phyloP scores from a whole-genome alignment of 192 early-diverging fungal species.

The Nowakowskiella sp. region DNA sequence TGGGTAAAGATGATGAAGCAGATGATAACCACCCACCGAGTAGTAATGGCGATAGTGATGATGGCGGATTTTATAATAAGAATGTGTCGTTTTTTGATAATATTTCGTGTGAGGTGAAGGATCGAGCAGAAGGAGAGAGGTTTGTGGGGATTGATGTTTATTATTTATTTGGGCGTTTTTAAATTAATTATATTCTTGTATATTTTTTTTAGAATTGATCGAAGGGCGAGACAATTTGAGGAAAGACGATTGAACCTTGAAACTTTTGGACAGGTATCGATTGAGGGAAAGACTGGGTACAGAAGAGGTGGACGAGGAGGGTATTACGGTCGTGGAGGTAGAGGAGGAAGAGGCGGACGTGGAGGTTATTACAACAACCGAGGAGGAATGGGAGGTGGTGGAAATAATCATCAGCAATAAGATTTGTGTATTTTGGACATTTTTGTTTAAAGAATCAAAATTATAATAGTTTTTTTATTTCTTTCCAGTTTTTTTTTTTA shows the following conservation, averaged over 20 bases:
- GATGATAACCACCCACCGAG: constrained; percentile 16
- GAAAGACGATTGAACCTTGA: constrained; percentile 90
- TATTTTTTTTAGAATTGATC: constrained; percentile 20
- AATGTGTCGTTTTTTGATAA: constrained; percentile 91
- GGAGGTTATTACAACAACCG: constrained; percentile 1
- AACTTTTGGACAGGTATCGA: constrained; percentile 84
- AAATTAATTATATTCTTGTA: not conserved
- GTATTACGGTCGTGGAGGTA: constrained; percentile 11
- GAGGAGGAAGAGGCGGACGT: constrained; percentile 6
- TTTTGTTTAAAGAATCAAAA: too few species aligned
- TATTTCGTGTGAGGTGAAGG: constrained; percentile 93
- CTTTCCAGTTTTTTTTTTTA: too few species aligned
- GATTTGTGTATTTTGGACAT: too few species aligned
- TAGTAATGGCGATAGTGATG: constrained; percentile 31
- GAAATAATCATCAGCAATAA: too few species aligned
- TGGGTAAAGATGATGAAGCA: constrained; percentile 29
- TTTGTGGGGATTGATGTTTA: constrained; percentile 15
- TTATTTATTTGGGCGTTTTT: not conserved
- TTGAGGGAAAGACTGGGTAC: constrained; percentile 47
- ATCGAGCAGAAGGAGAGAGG: constrained; percentile 60
- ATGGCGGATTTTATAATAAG: constrained; percentile 65
- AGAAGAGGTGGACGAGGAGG: constrained; percentile 9
- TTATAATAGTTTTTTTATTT: too few species aligned
- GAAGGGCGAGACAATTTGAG: constrained; percentile 70
- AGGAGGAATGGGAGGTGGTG: not conserved